A percentile compares a stretch with the other conserved stretches of the same genome.
Conservation (phyloP, 2,329 filamentous ascomycete genomes). For the Cyanodermella asteris region DNA sequence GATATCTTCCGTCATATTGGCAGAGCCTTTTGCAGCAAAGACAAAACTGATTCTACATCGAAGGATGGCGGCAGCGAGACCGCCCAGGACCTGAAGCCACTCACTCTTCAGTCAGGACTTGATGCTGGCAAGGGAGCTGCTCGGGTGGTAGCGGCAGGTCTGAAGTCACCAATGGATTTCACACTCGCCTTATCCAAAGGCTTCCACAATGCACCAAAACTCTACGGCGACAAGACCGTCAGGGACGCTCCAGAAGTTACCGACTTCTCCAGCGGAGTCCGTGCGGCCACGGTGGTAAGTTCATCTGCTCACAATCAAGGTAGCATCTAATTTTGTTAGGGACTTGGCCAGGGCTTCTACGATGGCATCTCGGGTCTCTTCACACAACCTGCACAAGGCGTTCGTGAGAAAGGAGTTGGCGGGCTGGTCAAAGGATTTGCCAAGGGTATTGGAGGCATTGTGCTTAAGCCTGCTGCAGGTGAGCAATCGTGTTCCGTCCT, state of each 20-base stretch:
- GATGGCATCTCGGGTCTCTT: slow-evolving; percentile 65
- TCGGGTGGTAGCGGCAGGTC: slow-evolving; percentile 50
- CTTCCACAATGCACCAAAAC: slow-evolving; percentile 59
- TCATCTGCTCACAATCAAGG: neutral
- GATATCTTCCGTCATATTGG: too few relatives aligned
- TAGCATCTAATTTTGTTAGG: slow-evolving; percentile 15
- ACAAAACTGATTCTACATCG: too few relatives aligned
- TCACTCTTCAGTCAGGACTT: slow-evolving; percentile 37
- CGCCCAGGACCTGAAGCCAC: too few relatives aligned
- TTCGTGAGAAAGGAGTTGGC: slow-evolving; percentile 38
- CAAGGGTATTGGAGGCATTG: slow-evolving; percentile 60
- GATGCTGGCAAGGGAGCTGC: slow-evolving; percentile 45
- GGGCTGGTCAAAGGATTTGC: slow-evolving; percentile 62
- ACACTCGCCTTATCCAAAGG: slow-evolving; percentile 63
- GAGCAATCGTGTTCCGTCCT: slow-evolving; percentile 12
- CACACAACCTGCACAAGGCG: slow-evolving; percentile 52
- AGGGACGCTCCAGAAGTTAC: slow-evolving; percentile 61
- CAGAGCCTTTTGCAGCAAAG: too few relatives aligned
- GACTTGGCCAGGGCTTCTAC: slow-evolving; percentile 55
- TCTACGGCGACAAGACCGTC: slow-evolving; percentile 71
- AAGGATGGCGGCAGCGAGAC: slow-evolving; percentile 9
- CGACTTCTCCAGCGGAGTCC: slow-evolving; percentile 51
- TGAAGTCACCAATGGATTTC: slow-evolving; percentile 69
- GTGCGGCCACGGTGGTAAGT: slow-evolving; percentile 46
- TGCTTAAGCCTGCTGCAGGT: slow-evolving; percentile 67